Conservation (phyloP, 441 rosid species). For the Pelargonium citronellum region DNA sequence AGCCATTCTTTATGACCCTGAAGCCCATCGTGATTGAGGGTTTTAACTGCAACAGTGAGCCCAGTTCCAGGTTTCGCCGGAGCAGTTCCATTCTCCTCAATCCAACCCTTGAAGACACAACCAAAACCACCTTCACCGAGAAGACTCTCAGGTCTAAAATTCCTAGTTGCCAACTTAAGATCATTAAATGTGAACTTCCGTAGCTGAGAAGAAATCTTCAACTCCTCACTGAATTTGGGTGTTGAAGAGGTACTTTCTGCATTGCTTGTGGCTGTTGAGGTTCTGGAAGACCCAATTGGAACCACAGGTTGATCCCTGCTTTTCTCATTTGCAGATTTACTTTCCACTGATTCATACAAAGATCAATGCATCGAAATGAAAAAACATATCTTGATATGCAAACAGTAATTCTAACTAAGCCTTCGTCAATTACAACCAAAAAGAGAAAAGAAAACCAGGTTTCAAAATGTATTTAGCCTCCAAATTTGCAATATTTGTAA, state of each 20-base stretch:
- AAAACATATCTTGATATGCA: not conserved
- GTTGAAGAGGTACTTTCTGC: conserved; percentile 41
- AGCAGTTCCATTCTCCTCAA: conserved; percentile 43
- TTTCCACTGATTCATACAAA: conserved; percentile 35
- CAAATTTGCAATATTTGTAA: not conserved
- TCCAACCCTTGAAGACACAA: conserved; percentile 22
- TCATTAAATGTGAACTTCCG: conserved; percentile 40
- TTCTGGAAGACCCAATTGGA: conserved; percentile 33
- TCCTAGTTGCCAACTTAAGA: conserved; percentile 41
- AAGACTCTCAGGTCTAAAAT: conserved; percentile 47
- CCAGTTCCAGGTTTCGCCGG: conserved; percentile 53
- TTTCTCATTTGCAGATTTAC: conserved; percentile 45
- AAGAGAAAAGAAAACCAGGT: not conserved
- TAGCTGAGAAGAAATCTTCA: conserved; percentile 41
- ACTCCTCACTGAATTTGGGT: conserved; percentile 40
- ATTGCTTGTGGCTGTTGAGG: conserved; percentile 38
- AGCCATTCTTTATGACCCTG: conserved; percentile 53
- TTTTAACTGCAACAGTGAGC: conserved; percentile 46
- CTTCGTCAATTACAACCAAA: not conserved
- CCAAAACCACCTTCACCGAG: conserved; percentile 52
- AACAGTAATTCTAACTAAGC: not conserved
- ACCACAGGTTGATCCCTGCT: conserved; percentile 41
- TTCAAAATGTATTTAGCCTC: not conserved
- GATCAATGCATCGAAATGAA: conserved; percentile 17
- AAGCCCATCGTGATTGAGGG: conserved; percentile 47